phyloP scores from a whole-genome alignment of 73 alveolate genomes.

The Diophrys sp. region DNA sequence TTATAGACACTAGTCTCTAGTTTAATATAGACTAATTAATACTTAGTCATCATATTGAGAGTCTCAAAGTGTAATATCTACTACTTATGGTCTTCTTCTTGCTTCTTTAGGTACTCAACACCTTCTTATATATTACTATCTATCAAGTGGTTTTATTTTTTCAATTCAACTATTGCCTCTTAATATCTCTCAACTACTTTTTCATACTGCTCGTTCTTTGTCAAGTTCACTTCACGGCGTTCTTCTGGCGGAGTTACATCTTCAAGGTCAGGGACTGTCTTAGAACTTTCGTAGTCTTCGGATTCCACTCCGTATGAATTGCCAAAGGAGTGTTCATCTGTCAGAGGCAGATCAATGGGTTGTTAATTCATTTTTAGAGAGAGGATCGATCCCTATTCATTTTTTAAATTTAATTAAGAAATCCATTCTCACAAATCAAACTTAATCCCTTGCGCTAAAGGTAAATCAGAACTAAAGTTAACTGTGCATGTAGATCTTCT shows the following conservation, averaged over 20 bases:
- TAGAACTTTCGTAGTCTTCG: background rate
- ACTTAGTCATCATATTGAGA: slow-evolving; percentile 60
- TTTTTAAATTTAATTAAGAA: too few relatives aligned
- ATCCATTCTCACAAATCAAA: slow-evolving; percentile 62
- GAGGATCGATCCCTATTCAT: too few relatives aligned
- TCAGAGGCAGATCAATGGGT: background rate
- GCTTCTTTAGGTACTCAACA: slow-evolving; percentile 4
- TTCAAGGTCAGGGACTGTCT: background rate
- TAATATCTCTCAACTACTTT: background rate
- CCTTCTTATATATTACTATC: background rate
- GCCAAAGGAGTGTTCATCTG: background rate
- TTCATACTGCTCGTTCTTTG: background rate
- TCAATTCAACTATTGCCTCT: background rate
- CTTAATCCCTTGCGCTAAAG: slow-evolving; percentile 88
- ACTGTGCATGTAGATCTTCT: slow-evolving; percentile 86
- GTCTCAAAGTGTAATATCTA: slow-evolving; percentile 51
- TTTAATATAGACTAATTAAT: slow-evolving; percentile 43
- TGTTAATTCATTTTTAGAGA: background rate
- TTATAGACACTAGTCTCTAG: slow-evolving; percentile 34
- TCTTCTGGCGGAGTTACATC: background rate
- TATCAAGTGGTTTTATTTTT: background rate
- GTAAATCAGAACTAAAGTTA: slow-evolving; percentile 69
- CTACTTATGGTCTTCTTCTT: slow-evolving; percentile 36
- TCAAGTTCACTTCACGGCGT: background rate
- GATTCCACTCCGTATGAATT: background rate